Evolutionary conservation across 1,139 yeast species (phyloP).

Genomic region (Geotrichum candidum): DNA sequence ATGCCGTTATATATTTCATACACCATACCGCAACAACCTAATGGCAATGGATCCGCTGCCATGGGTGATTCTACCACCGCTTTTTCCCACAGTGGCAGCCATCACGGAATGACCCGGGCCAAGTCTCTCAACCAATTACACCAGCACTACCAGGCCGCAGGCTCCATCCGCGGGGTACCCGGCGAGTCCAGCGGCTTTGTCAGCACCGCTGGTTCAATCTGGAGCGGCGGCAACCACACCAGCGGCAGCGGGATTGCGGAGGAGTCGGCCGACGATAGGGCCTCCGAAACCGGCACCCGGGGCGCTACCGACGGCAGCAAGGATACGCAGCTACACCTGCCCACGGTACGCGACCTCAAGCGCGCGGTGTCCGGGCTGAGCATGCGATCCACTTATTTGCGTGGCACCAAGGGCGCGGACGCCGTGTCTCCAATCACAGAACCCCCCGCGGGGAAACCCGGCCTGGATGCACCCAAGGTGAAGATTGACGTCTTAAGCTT

Average conservation of each 20-base stretch:
- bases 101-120: background rate
- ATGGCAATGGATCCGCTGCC: background rate
- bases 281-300: background rate
- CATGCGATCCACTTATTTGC: background rate
- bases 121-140: constrained; percentile 7
- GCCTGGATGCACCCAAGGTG: background rate
- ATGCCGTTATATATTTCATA: background rate
- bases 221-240: background rate
- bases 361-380: background rate
- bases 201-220: background rate
- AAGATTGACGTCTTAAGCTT: background rate
- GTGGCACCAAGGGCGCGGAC: background rate
- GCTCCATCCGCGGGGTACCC: background rate
- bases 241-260: background rate
- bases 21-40: background rate
- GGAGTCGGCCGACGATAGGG: background rate
- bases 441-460: background rate
- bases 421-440: background rate
- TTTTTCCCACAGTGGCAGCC: no score
- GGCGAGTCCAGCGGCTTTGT: background rate
- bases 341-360: background rate
- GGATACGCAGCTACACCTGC: background rate
- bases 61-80: background rate
- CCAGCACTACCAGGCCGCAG: background rate
- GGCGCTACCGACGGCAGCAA: background rate